Conservation (phyloP, 1,284 basidiomycete genomes). For the Omphalotus olearius region DNA sequence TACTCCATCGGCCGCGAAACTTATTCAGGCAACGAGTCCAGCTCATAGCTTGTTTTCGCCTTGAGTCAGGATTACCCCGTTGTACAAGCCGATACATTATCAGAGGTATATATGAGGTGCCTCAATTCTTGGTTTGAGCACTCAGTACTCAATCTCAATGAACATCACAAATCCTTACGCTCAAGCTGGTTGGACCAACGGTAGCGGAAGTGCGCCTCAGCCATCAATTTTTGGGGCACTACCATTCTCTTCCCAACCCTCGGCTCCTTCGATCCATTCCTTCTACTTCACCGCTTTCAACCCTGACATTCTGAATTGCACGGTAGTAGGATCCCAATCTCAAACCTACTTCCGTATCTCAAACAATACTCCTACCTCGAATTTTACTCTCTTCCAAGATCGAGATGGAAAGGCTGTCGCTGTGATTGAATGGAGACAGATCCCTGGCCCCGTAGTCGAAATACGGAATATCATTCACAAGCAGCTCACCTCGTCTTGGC, state of each 20-base stretch:
- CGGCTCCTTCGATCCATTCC: conserved; percentile 20
- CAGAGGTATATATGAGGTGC: not conserved
- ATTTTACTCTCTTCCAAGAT: conserved; percentile 19
- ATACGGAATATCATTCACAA: conserved; percentile 20
- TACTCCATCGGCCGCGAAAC: too few relatives aligned
- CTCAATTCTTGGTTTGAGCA: not conserved
- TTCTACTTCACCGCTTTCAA: conserved; percentile 24
- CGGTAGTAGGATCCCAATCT: conserved; percentile 23
- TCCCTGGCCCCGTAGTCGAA: conserved; percentile 20
- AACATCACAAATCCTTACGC: conserved; percentile 26
- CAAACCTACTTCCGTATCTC: conserved; percentile 14
- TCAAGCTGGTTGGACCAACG: conserved; percentile 27
- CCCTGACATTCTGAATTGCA: conserved; percentile 24
- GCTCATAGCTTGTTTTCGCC: too few relatives aligned
- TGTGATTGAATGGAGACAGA: conserved; percentile 22
- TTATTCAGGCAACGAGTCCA: too few relatives aligned
- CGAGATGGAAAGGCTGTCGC: conserved; percentile 16
- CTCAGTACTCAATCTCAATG: conserved; percentile 13
- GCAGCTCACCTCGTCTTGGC: conserved; percentile 23
- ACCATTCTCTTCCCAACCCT: conserved; percentile 14
- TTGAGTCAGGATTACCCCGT: too few relatives aligned
- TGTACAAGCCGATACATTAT: too few relatives aligned
- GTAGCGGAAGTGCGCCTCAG: conserved; percentile 16
- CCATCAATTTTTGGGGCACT: conserved; percentile 23
- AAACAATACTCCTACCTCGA: conserved; percentile 15